Evolutionary conservation across 805 yeast species (phyloP).

Genomic region (Candida yuanshanica): DNA sequence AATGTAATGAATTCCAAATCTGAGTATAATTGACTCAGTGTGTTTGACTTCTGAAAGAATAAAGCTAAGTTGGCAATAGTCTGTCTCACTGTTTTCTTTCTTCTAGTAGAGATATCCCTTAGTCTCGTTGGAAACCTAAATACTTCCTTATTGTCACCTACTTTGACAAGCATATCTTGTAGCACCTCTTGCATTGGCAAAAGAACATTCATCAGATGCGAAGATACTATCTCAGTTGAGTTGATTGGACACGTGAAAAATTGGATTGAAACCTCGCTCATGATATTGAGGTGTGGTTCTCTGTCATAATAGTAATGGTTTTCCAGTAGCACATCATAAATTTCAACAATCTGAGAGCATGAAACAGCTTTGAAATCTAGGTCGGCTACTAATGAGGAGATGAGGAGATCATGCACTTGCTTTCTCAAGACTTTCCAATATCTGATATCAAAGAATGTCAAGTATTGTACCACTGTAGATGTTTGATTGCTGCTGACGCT

Average conservation of each 20-base stretch:
- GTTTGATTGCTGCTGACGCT: background rate
- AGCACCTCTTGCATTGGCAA: slow-evolving; percentile 42
- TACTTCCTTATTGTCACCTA: slow-evolving; percentile 27
- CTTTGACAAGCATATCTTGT: slow-evolving; percentile 28
- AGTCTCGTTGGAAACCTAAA: slow-evolving; percentile 5
- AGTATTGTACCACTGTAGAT: slow-evolving; percentile 49
- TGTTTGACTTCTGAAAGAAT: slow-evolving; percentile 25
- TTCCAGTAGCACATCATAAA: slow-evolving; percentile 46
- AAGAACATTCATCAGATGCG: slow-evolving; percentile 32
- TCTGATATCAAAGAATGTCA: slow-evolving; percentile 56
- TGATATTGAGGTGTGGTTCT: slow-evolving; percentile 79
- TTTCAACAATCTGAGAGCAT: slow-evolving; percentile 46
- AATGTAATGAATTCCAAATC: slow-evolving; percentile 36
- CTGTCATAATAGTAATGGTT: slow-evolving; percentile 61
- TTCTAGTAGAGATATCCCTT: slow-evolving; percentile 11
- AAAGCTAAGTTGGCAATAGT: slow-evolving; percentile 12
- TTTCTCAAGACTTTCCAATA: slow-evolving; percentile 48
- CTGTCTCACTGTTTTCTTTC: slow-evolving; percentile 9
- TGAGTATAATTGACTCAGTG: slow-evolving; percentile 27
- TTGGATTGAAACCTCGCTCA: slow-evolving; percentile 75
- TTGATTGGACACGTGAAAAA: slow-evolving; percentile 85
- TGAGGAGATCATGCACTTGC: slow-evolving; percentile 39
- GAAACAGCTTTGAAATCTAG: slow-evolving; percentile 40
- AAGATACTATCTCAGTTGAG: slow-evolving; percentile 43
- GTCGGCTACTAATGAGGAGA: slow-evolving; percentile 54